phyloP scores from a whole-genome alignment of 805 yeast genomes.

The Danielia oregonensis region DNA sequence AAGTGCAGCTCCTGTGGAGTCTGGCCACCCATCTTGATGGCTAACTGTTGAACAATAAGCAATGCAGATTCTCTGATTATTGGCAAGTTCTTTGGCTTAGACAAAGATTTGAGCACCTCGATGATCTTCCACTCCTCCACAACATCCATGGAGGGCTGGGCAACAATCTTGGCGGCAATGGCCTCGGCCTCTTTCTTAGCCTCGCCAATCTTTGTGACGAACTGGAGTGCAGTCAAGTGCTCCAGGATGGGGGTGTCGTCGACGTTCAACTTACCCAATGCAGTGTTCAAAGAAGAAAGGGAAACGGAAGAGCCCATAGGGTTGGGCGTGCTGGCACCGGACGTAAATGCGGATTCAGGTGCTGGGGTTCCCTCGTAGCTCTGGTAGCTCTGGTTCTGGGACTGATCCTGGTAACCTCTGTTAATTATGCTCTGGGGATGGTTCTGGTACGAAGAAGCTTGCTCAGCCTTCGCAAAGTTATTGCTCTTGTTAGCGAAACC shows the following conservation, averaged over 20 bases:
- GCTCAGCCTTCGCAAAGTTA: background rate
- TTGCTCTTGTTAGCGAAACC: constrained; percentile 20
- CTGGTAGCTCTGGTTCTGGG: constrained; percentile 4
- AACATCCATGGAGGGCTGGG: constrained; percentile 36
- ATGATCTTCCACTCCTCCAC: constrained; percentile 63
- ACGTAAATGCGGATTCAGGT: constrained; percentile 16
- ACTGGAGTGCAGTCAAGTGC: constrained; percentile 48
- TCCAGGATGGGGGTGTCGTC: constrained; percentile 65
- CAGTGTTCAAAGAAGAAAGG: constrained; percentile 65
- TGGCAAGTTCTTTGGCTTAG: constrained; percentile 71
- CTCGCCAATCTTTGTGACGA: constrained; percentile 50
- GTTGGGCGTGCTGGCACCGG: constrained; percentile 36
- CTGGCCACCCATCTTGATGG: constrained; percentile 58
- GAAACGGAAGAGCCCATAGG: constrained; percentile 61
- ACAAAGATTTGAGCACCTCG: constrained; percentile 60
- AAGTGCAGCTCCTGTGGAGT: constrained; percentile 76
- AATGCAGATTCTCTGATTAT: constrained; percentile 75
- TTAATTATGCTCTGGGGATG: no score
- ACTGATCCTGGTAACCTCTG: background rate
- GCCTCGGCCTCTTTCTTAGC: constrained; percentile 51
- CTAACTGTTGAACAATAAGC: constrained; percentile 55
- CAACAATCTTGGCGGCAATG: constrained; percentile 46
- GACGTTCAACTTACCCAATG: constrained; percentile 56
- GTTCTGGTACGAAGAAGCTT: no score
- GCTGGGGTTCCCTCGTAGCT: constrained; percentile 11